Conservation (phyloP, 768 basidiomycete species). For the Crassisporium funariophilum region DNA sequence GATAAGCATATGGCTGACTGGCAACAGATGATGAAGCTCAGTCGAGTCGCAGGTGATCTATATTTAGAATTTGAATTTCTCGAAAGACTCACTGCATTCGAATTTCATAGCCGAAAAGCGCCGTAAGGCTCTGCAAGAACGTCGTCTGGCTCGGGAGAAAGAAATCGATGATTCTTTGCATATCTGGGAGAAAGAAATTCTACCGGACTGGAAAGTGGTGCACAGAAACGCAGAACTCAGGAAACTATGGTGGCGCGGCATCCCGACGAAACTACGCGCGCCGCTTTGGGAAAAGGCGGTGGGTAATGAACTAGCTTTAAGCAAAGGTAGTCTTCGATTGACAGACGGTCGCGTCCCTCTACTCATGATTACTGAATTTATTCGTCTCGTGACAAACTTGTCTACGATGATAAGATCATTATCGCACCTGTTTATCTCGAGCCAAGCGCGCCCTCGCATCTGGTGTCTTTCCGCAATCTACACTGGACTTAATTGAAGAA, state of each 20-base stretch:
- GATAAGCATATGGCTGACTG: constrained; percentile 83
- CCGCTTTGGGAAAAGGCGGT: constrained; percentile 84
- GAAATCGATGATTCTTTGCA: constrained; percentile 69
- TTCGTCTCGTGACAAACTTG: constrained; percentile 7
- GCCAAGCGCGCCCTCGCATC: constrained; percentile 70
- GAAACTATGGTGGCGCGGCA: constrained; percentile 86
- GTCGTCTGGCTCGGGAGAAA: constrained; percentile 63
- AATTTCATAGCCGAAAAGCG: constrained; percentile 65
- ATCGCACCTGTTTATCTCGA: constrained; percentile 67
- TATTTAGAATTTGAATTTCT: not conserved
- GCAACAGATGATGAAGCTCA: constrained; percentile 86
- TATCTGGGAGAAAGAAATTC: constrained; percentile 76
- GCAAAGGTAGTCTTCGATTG: constrained; percentile 60
- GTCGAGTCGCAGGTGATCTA: constrained; percentile 68
- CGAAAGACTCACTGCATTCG: constrained; percentile 3
- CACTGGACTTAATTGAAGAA: constrained; percentile 65
- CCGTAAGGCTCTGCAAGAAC: constrained; percentile 60
- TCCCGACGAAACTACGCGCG: constrained; percentile 80
- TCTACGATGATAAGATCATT: constrained; percentile 54
- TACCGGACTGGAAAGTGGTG: constrained; percentile 83
- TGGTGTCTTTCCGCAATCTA: constrained; percentile 66
- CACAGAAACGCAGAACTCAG: constrained; percentile 64
- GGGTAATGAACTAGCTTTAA: constrained; percentile 80
- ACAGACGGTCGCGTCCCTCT: constrained; percentile 14
- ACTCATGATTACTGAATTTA: constrained; percentile 9